Evolutionary conservation across 163 green algal genomes (phyloP).

Genomic region (Chlorella variabilis): DNA sequence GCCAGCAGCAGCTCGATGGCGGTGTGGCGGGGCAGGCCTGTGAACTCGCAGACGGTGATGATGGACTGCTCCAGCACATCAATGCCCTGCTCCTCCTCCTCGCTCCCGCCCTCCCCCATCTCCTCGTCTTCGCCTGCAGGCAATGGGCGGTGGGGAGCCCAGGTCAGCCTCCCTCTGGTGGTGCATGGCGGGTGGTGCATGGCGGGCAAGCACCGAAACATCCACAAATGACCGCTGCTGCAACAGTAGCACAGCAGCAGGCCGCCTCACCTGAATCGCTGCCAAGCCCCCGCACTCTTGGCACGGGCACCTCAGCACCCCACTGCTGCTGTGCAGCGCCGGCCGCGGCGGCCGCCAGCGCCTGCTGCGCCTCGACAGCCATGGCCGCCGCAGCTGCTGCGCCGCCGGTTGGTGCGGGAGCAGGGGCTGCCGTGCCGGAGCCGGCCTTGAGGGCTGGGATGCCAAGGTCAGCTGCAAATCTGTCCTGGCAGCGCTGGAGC

Average conservation of each 20-base stretch:
- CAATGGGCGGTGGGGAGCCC: neutral
- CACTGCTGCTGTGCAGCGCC: neutral
- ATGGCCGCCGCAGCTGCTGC: neutral
- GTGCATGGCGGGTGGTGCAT: no score
- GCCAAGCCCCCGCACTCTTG: neutral
- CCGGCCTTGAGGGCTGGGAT: slow-evolving; percentile 7
- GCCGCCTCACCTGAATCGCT: slow-evolving; percentile 25
- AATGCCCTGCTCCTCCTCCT: neutral
- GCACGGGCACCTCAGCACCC: slow-evolving; percentile 5
- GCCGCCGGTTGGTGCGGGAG: neutral
- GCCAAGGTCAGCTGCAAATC: slow-evolving; percentile 9
- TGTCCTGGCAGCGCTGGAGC: slow-evolving; percentile 39
- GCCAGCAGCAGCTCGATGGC: slow-evolving; percentile 35
- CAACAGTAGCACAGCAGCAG: no score
- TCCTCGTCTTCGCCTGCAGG: slow-evolving; percentile 2
- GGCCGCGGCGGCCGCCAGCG: neutral
- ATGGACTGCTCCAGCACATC: slow-evolving; percentile 25
- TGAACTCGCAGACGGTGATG: slow-evolving; percentile 32
- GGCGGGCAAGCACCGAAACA: neutral
- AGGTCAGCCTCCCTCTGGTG: no score
- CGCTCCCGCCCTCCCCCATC: slow-evolving; percentile 11
- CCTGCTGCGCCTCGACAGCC: slow-evolving; percentile 7
- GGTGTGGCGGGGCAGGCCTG: slow-evolving; percentile 28
- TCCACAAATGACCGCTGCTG: neutral
- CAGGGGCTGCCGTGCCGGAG: neutral